Conservation (phyloP, 371 early-diverging fungal genomes). For the Quaeritorhiza haematococci region DNA sequence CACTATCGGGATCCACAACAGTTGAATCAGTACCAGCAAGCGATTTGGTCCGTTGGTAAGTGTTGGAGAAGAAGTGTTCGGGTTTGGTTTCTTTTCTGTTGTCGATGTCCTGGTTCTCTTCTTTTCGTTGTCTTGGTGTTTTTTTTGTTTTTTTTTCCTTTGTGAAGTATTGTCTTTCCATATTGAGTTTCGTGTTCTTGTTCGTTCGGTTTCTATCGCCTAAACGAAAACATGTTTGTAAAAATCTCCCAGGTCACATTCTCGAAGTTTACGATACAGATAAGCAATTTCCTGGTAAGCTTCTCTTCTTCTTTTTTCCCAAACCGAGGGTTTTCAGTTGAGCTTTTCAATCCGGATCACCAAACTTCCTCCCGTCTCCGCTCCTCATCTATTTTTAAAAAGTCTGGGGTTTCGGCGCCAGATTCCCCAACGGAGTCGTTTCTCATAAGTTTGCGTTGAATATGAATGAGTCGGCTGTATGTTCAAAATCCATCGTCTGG, state of each 20-base stretch:
- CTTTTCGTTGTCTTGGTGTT: too few relatives aligned
- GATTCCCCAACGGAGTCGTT: slow-evolving; percentile 33
- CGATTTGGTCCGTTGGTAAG: not conserved
- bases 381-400: slow-evolving; percentile 13
- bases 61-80: too few relatives aligned
- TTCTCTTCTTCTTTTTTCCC: too few relatives aligned
- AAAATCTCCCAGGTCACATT: too few relatives aligned
- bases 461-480: slow-evolving; percentile 25
- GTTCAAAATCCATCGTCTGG: not conserved
- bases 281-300: not conserved
- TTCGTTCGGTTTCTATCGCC: too few relatives aligned
- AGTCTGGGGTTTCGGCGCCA: slow-evolving; percentile 51
- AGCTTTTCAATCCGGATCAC: slow-evolving; percentile 34
- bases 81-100: too few relatives aligned
- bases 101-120: too few relatives aligned
- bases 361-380: slow-evolving; percentile 42
- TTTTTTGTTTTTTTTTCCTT: too few relatives aligned
- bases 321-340: too few relatives aligned
- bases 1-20: not conserved
- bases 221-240: too few relatives aligned
- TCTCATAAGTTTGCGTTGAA: slow-evolving; percentile 48
- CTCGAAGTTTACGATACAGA: not conserved
- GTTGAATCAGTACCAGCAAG: not conserved
- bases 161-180: too few relatives aligned
- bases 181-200: too few relatives aligned